Evolutionary conservation across 306 rosid species (phyloP), one percentile per base, ranked within the genome.

Genomic region (Cercis canadensis): DNA sequence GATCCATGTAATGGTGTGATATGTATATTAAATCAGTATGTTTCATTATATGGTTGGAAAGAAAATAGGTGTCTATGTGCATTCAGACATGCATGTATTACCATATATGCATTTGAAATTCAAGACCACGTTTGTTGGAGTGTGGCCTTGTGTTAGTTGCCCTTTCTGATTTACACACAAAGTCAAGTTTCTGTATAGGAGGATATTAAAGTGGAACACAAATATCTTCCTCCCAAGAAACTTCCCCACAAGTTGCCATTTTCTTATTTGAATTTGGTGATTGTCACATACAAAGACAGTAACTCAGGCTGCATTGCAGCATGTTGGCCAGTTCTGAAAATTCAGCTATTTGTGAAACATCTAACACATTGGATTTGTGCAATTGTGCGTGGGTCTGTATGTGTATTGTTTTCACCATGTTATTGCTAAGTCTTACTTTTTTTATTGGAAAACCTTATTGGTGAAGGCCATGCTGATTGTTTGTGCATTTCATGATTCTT

Each of bases 231-330:
- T 9, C 9, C 15, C 29, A 31, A 61, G 49, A 40, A 46, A 65
- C 14, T 71, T 65, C 50, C 58, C 40, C 15, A 65, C 18, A 56
- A 53, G 10, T 52, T 58, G 49, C 17, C 51, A 24, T 4, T 62
- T 43, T 33, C 15, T 45, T 16, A 6, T 72, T 71, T 53, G 53
- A 66, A 72, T 50, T 57, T 66, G 45, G 16, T 66, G 57, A 37
- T 65, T 12, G 47, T 72, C 68, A 39, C 50, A 9, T 9, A 46
- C 4, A 46, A 13, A 46, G 15, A 46, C 52, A 46, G 52, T 12
- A 46, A 46, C 16, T 46, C n/a, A 46, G 52, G 17, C 12, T 46
- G 4, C 52, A 44, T 44, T 44, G 13, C 50, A 4, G n/a, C 52
- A 13, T 12, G 18, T 12, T 46, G n/a, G 6, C 16, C 5, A 37